These are phyloP conservation scores for Solanum pimpinellifolium DNA, from an alignment of 257 asterid genomes.

Conservation along the genomic window DNA sequence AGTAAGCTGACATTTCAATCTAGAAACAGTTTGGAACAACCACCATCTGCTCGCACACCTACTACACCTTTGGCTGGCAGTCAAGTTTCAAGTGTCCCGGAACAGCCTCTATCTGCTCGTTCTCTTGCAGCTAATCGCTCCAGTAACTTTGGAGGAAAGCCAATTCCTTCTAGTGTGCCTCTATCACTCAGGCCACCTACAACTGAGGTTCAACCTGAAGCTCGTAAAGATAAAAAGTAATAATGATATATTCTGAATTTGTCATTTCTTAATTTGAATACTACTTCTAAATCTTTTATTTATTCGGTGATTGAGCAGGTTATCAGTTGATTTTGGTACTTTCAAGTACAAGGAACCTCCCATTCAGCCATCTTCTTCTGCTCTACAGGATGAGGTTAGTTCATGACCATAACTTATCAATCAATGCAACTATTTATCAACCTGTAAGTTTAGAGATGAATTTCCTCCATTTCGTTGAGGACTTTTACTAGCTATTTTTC, in stretches of 20 bases:
- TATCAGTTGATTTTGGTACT: constrained; percentile 87
- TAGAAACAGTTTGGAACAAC: constrained; percentile 14
- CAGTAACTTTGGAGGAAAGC: constrained; percentile 29
- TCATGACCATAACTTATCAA: background rate
- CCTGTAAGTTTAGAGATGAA: too few species aligned
- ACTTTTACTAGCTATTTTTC: too few species aligned
- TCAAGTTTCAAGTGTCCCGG: constrained; percentile 15
- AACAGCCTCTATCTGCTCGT: constrained; percentile 79
- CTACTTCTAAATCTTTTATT: background rate
- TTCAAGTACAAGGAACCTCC: constrained; percentile 60
- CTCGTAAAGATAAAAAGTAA: constrained; percentile 61
- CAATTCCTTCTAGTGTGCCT: constrained; percentile 35
- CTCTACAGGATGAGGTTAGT: constrained; percentile 90
- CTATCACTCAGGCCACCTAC: constrained; percentile 36
- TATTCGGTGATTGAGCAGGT: constrained; percentile 30
- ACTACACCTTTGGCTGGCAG: constrained; percentile 5
- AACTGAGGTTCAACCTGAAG: constrained; percentile 39
- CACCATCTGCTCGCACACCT: constrained; percentile 28
- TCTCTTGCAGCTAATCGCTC: constrained; percentile 27
- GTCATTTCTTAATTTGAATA: background rate
- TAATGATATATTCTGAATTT: background rate
- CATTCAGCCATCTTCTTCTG: constrained; percentile 53
- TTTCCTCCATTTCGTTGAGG: too few species aligned
- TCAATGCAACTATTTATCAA: too few species aligned
- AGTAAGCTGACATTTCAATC: background rate